Conservation (phyloP, 768 basidiomycete species). For the Phylloporus arenicola region DNA sequence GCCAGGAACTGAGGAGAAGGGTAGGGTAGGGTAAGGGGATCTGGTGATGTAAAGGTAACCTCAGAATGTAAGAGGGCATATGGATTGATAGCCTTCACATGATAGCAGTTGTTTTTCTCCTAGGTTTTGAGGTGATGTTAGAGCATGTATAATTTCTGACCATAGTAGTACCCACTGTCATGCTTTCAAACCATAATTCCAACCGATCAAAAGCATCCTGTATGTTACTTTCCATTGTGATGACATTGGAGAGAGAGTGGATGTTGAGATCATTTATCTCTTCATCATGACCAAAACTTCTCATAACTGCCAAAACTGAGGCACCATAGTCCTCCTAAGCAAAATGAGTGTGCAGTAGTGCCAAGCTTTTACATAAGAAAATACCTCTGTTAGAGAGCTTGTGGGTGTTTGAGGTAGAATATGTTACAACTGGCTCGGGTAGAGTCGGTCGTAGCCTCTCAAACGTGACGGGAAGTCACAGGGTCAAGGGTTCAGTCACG, state of each 20-base stretch:
- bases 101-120: background rate
- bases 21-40: constrained; percentile 22
- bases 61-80: background rate
- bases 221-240: background rate
- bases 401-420: background rate
- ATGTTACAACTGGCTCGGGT: too few species aligned
- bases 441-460: too few species aligned
- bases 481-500: too few species aligned
- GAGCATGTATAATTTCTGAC: background rate
- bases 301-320: constrained; percentile 17
- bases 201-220: background rate
- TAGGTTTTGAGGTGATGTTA: background rate
- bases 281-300: constrained; percentile 10
- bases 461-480: too few species aligned
- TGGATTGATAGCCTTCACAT: background rate
- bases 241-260: constrained; percentile 19
- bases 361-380: background rate
- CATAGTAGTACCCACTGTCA: background rate
- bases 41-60: constrained; percentile 29
- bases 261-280: constrained; percentile 24
- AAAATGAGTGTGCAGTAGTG: background rate
- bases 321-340: background rate
- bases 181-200: constrained; percentile 4
- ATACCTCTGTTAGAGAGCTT: background rate
- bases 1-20: constrained; percentile 30